A percentile compares a stretch with the other conserved stretches of the same genome.
Conservation (phyloP, 495 filamentous ascomycete species). For the Aspergillus saccharolyticus region DNA sequence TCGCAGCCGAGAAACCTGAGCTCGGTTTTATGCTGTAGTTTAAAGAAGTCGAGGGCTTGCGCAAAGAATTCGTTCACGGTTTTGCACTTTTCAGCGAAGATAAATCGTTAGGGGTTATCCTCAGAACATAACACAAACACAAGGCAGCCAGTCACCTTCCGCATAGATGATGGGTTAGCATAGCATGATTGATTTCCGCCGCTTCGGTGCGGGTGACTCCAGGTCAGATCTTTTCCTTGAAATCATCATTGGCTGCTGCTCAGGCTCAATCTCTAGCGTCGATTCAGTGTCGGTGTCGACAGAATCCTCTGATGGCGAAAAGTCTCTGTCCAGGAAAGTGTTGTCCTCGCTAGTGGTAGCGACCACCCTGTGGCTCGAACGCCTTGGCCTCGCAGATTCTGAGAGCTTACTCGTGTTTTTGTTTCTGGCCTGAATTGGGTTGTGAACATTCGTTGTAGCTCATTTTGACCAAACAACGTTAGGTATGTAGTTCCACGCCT, state of each 20-base stretch:
- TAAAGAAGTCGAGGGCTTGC: slow-evolving; percentile 21
- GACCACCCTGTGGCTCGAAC: no score
- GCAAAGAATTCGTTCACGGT: slow-evolving; percentile 16
- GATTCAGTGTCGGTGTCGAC: neutral
- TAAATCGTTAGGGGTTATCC: neutral
- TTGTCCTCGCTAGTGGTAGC: no score
- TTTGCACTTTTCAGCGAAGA: slow-evolving; percentile 15
- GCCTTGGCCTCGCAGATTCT: no score
- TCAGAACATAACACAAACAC: neutral
- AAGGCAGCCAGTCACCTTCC: neutral
- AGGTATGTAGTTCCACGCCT: neutral
- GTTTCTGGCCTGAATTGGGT: neutral
- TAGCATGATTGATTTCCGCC: neutral
- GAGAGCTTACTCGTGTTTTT: neutral
- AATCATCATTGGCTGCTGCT: neutral
- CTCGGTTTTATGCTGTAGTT: slow-evolving; percentile 5
- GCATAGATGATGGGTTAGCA: neutral
- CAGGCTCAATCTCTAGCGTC: neutral
- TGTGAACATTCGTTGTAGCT: no score
- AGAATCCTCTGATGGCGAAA: no score
- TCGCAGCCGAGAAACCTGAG: slow-evolving; percentile 16
- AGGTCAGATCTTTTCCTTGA: neutral
- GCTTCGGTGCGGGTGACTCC: neutral
- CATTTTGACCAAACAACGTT: no score
- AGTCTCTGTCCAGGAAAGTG: no score